Base-by-base conservation (phyloP, 257 asterid species). In the Paulownia fortunei region DNA sequence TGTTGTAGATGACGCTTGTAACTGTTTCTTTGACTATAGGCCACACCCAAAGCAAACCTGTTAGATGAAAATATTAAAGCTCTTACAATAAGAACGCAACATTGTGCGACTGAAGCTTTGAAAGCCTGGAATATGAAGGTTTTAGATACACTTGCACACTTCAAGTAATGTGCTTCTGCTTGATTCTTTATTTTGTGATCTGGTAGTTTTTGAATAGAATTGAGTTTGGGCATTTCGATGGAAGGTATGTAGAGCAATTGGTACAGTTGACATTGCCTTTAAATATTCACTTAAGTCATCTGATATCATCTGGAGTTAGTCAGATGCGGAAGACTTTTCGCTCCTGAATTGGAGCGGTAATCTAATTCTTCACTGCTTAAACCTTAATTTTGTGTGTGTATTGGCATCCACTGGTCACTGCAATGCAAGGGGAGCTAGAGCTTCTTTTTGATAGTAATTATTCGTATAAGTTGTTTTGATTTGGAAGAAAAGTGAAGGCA, bases 91-190 rank as follows among this genome's bases (percentile, higher is more conserved):
- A 79, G 97, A 78, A 91, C 90, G 27, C 97, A 91, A 84, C 90
- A 91, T 77, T 94, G 92, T 77, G 92, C 92, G 34, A 91, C 94
- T 0, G 97, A 91, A 74, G 97, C 89, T 27, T 91, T n/a, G 97
- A 91, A 79, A 91, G 83, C 92, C 94, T 77, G 94, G 94, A 74
- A n/a, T n/a, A n/a, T n/a, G n/a, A 86, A 87, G 78, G 94, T 91
- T 68, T 89, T 94, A 19, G 94, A 92, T 49, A 91, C 94, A 24
- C 91, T 91, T n/a, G n/a, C n/a, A n/a, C n/a, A n/a, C n/a, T 44
- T 91, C 97, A 85, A 71, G 92, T 81, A 8, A 24, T 66, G 34
- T 18, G 9, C 15, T 16, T 74, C 59, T 8, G 23, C 2, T 63
- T 49, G 5, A 30, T 6, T 47, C 47, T 5, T 42, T 23, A 21